Evolutionary conservation across 2,329 filamentous ascomycete genomes (phyloP).

Genomic region (Zymoseptoria pseudotritici): DNA sequence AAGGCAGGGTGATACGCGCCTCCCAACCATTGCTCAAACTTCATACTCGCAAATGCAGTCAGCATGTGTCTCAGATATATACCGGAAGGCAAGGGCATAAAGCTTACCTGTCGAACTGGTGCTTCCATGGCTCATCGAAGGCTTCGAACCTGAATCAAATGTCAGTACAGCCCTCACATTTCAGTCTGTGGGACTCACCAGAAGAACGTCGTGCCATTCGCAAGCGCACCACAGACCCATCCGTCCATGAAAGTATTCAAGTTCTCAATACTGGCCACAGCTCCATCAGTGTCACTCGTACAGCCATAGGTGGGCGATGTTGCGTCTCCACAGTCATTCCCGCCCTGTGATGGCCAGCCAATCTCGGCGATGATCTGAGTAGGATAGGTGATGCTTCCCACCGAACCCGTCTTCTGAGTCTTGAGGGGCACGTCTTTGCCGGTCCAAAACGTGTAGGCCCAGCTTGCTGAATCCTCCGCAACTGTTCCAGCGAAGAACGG

Average conservation of each 20-base stretch:
- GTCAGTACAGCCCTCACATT: not conserved
- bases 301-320: constrained; percentile 38
- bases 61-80: constrained; percentile 9
- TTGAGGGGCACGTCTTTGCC: constrained; percentile 59
- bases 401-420: constrained; percentile 32
- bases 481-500: constrained; percentile 84
- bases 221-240: constrained; percentile 75
- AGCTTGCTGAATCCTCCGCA: constrained; percentile 60
- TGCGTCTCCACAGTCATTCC: constrained; percentile 62
- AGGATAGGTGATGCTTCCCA: constrained; percentile 26
- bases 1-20: constrained; percentile 8
- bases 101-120: constrained; percentile 53
- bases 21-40: constrained; percentile 85
- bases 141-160: constrained; percentile 61
- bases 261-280: constrained; percentile 70
- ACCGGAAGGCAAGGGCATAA: too few species aligned
- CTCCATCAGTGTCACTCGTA: constrained; percentile 47
- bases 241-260: constrained; percentile 80
- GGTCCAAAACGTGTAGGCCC: constrained; percentile 81
- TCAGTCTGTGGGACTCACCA: constrained; percentile 55
- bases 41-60: too few species aligned
- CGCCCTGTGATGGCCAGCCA: constrained; percentile 81
- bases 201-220: constrained; percentile 85
- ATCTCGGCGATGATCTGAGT: constrained; percentile 69
- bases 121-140: constrained; percentile 96